Base-by-base conservation (phyloP, 2,329 filamentous ascomycete species). In the Neonectria ditissima region DNA sequence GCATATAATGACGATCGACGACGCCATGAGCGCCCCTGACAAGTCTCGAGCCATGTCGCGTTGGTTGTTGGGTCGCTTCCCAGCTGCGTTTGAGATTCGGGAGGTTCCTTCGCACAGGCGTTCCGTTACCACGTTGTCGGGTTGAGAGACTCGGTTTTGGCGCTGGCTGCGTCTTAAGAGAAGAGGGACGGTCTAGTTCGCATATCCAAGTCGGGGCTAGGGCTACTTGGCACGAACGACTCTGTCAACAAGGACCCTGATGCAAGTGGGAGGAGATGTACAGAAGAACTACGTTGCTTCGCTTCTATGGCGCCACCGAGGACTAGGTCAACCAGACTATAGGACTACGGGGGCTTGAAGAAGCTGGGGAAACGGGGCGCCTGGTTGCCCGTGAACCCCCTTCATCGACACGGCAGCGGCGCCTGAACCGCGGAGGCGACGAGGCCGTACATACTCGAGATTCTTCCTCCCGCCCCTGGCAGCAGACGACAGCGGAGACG, bases 21-120 rank as follows among this genome's bases (percentile, higher is more conserved):
- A 53, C 47, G 65, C 59, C 24, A 62, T 22, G 22, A 67, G 55
- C 44, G 62, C 32, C 55, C 62, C 65, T 24, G 65, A 61, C 34
- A 65, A 32, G 54, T 68, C 66, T 32, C 34, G 28, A 44, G 62
- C 58, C 65, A 68, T 68, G 18, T 26, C 50, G 37, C 39, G 41
- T 43, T 55, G 39, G n/a, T 8, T 16, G 11, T 10, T 16, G 11
- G 20, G 52, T 6, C 28, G 13, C 10, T 45, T 45, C 39, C 28
- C 26, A 32, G 53, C 3, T 50, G 47, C n/a, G 53, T 34, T 48
- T 28, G 30, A 45, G 28, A 37, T 28, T 32, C 37, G 18, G 22
- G 5, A 11, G 24, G 39, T 34, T 34, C 45, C 28, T 30, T 59
- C 34, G 30, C 37, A n/a, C 44, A 39, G 47, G 24, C 39, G 53